Base-by-base conservation (phyloP, 2,329 filamentous ascomycete genomes). In the Knufia petricola region DNA sequence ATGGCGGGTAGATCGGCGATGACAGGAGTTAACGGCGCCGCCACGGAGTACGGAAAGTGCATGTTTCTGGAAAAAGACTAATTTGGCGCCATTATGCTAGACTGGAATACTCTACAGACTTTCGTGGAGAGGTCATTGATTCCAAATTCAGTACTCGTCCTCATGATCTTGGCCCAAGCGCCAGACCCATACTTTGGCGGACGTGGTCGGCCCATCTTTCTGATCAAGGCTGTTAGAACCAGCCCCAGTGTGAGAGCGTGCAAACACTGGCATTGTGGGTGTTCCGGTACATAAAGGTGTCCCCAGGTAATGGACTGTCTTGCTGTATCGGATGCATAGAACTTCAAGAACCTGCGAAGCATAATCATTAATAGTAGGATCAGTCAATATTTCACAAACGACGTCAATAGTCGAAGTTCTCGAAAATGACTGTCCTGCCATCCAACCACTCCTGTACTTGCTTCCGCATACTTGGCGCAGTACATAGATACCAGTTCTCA, bases 401-500 rank as follows among this genome's bases (percentile, higher is more conserved):
- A 34, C 42, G 39, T 66, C 54, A 82, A 58, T 82, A 82, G 28
- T 71, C 69, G 62, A 83, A 83, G 57, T 78, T 78, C 61, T 82
- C 79, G 65, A 70, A 76, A 1, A 73, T 66, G 31, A 81, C 65
- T 28, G 71, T 68, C 58, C 78, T 76, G 0, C 72, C 75, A 0
- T 67, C 66, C 49, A 81, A 58, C 79, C 78, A 83, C 7, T 59
- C 64, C 50, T 73, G 57, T 15, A 81, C 56, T 15, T 66, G 59
- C 45, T 69, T 71, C 49, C 75, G 69, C 57, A 84, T 63, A 8
- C 55, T 55, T 17, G 68, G 66, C 0, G 74, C 72, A 0, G 77
- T 75, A 61, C 81, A 84, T 4, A 83, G 52, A 64, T 81, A 83
- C 73, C 77, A 83, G 38, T 62, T 71, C 9, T 65, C 59, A n/a